Conservation (phyloP, 257 asterid genomes). For the Solanum chiquidenum region DNA sequence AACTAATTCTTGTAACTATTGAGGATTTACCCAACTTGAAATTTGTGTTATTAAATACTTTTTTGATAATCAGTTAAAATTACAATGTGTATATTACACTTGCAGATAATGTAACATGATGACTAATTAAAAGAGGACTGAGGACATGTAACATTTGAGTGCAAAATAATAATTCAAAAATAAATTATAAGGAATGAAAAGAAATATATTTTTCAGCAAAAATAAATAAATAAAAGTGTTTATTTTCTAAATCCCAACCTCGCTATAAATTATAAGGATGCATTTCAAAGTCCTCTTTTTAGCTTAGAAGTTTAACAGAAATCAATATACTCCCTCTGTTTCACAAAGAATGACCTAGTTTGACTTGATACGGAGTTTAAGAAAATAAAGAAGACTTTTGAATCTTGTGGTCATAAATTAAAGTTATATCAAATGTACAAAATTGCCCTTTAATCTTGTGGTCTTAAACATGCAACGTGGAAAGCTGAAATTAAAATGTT, state of each 20-base stretch:
- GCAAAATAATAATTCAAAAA: background rate
- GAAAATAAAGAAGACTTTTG: no score
- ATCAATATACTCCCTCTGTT: no score
- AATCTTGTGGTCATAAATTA: no score
- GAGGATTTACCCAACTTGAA: background rate
- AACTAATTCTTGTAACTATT: background rate
- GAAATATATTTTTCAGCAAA: background rate
- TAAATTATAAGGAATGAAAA: background rate
- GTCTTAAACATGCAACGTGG: no score
- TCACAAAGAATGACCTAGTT: no score
- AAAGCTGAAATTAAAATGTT: no score
- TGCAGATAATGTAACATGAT: no score
- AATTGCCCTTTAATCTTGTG: no score
- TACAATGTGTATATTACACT: background rate
- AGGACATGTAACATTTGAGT: background rate
- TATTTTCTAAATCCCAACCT: no score
- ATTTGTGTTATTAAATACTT: background rate
- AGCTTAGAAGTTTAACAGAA: background rate
- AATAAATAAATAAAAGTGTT: no score
- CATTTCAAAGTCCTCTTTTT: background rate
- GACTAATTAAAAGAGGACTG: background rate
- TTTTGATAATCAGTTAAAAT: background rate
- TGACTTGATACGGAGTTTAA: no score
- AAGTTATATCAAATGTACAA: no score
- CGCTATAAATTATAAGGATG: background rate